Evolutionary conservation across 148 eudicot genomes (phyloP), one percentile per base, ranked within the genome.

Genomic region (Rhododendron griersonianum): DNA sequence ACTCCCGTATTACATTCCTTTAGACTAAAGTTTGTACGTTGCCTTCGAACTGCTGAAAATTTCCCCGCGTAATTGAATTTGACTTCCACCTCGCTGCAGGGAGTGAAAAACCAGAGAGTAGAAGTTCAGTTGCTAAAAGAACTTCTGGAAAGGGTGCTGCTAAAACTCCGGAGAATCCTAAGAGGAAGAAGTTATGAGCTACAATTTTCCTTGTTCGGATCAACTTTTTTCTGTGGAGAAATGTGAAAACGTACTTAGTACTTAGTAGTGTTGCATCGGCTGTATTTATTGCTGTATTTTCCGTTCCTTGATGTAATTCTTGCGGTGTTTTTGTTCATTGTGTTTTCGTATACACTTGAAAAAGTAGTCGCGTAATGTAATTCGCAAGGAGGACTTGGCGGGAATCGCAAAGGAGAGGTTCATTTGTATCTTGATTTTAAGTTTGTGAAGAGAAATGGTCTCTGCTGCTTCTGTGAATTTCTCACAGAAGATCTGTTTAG

Each of bases 111-210:
- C 92, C 88, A 4, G 88, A 81, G 71, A 89, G 81, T 28, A 88
- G 87, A 78, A 47, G 84, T 53, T 23, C 88, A 37, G 87, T 41
- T 63, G 86, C 91, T 35, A 92, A 90, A 59, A 94, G 89, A 82
- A n/a, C 91, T 41, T 28, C 90, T 23, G 94, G 90, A 85, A 95
- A 89, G 85, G 89, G 83, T 39, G 73, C 91, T 14, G 87, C 85
- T 8, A 88, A 87, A 85, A n/a, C 90, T 51, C 21, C 92, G 11
- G 92, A 89, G 53, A 92, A 90, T 82, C 88, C 97, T 18, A 94
- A 92, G 85, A 96, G 94, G 83, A 94, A 92, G 92, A 93, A 93
- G 74, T 81, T 92, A 47, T 92, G 69, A 63, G 69, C 69, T 6
- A 23, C 69, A 63, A 63, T 2, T 63, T 63, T 63, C 25, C 69